Evolutionary conservation across 2,329 filamentous ascomycete genomes (phyloP).

Genomic region (Ophiostoma sp.): DNA sequence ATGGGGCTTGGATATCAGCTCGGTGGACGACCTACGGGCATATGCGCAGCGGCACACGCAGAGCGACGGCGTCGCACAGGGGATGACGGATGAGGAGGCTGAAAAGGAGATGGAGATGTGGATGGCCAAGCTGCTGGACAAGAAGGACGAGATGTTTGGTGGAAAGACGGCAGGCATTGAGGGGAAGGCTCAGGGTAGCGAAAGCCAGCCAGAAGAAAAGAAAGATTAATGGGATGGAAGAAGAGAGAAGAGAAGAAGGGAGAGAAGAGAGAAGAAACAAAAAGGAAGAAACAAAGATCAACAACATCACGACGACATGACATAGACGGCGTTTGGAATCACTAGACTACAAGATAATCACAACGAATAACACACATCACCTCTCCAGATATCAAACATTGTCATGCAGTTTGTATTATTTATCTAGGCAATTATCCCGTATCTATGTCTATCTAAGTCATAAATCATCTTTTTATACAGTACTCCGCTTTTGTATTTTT

Average conservation of each 20-base stretch:
- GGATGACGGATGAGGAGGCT: conserved; percentile 43
- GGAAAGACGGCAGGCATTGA: conserved; percentile 27
- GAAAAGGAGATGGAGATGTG: conserved; percentile 59
- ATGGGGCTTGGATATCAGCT: conserved; percentile 72
- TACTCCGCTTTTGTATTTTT: too few species aligned
- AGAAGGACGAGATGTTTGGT: conserved; percentile 40
- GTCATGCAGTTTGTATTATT: not conserved
- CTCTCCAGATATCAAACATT: not conserved
- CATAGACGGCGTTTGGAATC: not conserved
- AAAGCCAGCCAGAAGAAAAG: not conserved
- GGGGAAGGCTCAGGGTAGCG: not conserved
- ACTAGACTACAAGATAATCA: not conserved
- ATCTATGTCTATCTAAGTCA: not conserved
- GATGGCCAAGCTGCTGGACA: conserved; percentile 52
- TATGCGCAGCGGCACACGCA: conserved; percentile 43
- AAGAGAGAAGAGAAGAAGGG: not conserved
- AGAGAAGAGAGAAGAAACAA: not conserved
- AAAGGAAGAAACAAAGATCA: not conserved
- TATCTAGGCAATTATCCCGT: not conserved
- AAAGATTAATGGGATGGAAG: not conserved
- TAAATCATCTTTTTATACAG: not conserved
- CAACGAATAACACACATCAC: not conserved
- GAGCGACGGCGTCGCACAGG: conserved; percentile 16
- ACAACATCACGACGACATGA: conserved; percentile 6
- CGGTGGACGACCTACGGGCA: conserved; percentile 57